These are phyloP conservation scores for Penicillium mononematosum DNA, from an alignment of 495 filamentous ascomycete genomes.

Conservation along the genomic window DNA sequence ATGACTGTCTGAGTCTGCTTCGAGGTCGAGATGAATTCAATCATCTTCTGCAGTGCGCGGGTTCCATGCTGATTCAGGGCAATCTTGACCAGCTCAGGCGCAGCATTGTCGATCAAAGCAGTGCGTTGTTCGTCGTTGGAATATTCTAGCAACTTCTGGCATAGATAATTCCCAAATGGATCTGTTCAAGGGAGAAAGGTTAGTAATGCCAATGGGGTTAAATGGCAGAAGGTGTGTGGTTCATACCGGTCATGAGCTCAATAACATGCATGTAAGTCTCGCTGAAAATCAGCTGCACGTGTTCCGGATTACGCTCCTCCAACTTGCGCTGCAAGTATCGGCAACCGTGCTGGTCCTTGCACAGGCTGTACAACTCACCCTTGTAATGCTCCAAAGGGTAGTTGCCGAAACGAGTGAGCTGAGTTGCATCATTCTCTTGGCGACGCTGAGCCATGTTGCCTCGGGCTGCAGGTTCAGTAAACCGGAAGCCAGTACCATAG, in stretches of 20 bases:
- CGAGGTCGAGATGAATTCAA: constrained; percentile 83
- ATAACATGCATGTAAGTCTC: constrained; percentile 90
- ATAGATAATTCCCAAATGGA: constrained; percentile 97
- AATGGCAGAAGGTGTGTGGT: neutral
- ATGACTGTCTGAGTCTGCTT: constrained; percentile 82
- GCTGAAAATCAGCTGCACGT: constrained; percentile 87
- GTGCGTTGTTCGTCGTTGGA: constrained; percentile 93
- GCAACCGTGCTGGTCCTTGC: constrained; percentile 97
- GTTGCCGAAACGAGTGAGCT: constrained; percentile 66
- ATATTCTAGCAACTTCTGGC: constrained; percentile 93
- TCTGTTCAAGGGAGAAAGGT: constrained; percentile 49
- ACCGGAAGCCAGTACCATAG: constrained; percentile 36
- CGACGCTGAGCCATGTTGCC: constrained; percentile 28
- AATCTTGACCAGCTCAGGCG: constrained; percentile 80
- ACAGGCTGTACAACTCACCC: constrained; percentile 80
- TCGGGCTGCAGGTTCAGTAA: constrained; percentile 31
- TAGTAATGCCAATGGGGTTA: neutral
- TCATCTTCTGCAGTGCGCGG: constrained; percentile 97
- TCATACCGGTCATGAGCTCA: constrained; percentile 87
- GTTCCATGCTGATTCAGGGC: constrained; percentile 97
- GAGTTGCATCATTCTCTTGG: constrained; percentile 38
- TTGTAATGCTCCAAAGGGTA: constrained; percentile 72
- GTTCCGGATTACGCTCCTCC: constrained; percentile 80
- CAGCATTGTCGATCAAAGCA: constrained; percentile 82
- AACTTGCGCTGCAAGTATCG: constrained; percentile 94